Base-by-base conservation (phyloP, 805 yeast genomes). In the Zygoascus bituminiphila region DNA sequence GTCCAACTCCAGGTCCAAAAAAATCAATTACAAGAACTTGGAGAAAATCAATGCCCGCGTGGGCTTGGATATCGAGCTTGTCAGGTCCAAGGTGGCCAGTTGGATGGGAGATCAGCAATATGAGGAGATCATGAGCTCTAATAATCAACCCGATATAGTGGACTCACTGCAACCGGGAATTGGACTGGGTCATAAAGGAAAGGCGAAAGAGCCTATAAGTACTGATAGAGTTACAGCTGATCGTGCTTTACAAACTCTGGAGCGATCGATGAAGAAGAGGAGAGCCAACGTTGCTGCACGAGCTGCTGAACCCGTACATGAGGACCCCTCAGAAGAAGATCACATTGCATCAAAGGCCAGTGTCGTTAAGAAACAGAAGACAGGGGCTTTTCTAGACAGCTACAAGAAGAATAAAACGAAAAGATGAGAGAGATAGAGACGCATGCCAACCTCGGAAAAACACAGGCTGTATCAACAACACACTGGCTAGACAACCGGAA, bases 301-400 rank as follows among this genome's bases (percentile, higher is more conserved):
- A 21, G 22, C 46, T 17, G 24, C 46, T n/a, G 3, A 37, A 25
- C 17, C 21, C n/a, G 35, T 4, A 2, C 14, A 20, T 24, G 15
- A 43, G 24, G 40, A 14, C 7, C 25, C 12, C 7, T 46, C 22
- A 33, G 41, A 20, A 24, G 49, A 31, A 10, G 46, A 45, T 37
- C 49, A 20, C 9, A n/a, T 24, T n/a, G 44, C 14, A 21, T 41
- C 44, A 10, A 41, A 41, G 14, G n/a, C 36, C 20, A 41, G 14
- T n/a, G 40, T 50, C 24, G 6, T 41, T 17, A 45, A 41, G 40
- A 38, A 45, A 23, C 38, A 31, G 33, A 42, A 45, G 12, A 17
- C 50, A 3, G 21, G 44, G 4, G 22, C 52, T n/a, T 52, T 46
- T 29, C 42, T 52, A 4, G 55, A 52, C 25, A 31, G 41, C 6